Evolutionary conservation across 257 asterid genomes (phyloP).

Genomic region (Capsicum rhomboideum): DNA sequence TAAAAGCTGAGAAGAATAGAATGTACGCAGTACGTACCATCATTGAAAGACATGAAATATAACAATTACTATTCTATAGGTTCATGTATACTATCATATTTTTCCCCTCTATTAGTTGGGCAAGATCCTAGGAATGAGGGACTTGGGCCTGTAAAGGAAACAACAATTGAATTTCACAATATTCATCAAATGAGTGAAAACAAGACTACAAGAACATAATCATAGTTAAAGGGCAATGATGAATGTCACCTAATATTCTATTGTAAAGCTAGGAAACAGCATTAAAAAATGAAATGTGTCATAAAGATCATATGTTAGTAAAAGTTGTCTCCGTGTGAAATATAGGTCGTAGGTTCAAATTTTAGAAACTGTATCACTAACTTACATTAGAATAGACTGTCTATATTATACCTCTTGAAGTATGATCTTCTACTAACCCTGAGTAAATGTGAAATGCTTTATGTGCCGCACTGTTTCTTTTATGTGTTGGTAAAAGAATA

Average conservation of each 20-base stretch:
- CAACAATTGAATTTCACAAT: neutral
- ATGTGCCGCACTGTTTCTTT: too few species aligned
- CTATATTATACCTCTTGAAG: neutral
- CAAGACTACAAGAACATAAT: slow-evolving; percentile 4
- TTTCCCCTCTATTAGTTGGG: neutral
- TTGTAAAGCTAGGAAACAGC: neutral
- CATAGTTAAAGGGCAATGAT: slow-evolving; percentile 4
- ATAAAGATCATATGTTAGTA: neutral
- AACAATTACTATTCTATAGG: neutral
- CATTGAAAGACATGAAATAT: neutral
- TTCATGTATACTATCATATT: neutral
- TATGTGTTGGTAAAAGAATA: too few species aligned
- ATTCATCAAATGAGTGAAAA: neutral
- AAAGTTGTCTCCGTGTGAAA: neutral
- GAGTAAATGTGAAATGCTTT: neutral
- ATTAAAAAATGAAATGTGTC: neutral
- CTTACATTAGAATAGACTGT: too few species aligned
- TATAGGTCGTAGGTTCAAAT: too few species aligned
- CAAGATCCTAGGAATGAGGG: neutral
- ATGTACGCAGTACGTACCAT: too few species aligned
- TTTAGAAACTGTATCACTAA: too few species aligned
- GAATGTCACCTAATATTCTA: slow-evolving; percentile 5
- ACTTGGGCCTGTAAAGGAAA: slow-evolving; percentile 4
- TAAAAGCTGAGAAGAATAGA: too few species aligned
- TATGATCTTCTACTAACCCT: too few species aligned